These are phyloP conservation scores for Colletotrichum sp. DNA, from an alignment of 2,329 filamentous ascomycete genomes.

Conservation along the genomic window DNA sequence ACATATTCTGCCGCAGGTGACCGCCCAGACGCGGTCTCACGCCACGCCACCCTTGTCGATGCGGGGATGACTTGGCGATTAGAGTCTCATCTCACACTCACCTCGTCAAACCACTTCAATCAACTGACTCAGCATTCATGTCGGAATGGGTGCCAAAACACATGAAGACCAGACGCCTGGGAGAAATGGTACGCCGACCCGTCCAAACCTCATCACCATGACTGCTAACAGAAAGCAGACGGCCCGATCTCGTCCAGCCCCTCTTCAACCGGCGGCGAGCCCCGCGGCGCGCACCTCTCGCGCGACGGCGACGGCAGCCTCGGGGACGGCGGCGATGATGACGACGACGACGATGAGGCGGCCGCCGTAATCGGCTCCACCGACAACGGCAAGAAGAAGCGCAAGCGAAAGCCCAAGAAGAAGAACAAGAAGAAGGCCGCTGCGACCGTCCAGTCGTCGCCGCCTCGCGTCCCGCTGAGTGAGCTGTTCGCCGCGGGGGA, in stretches of 20 bases:
- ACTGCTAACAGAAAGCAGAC: constrained; percentile 19
- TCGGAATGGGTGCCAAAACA: constrained; percentile 44
- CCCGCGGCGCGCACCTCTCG: constrained; percentile 42
- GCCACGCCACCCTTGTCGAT: neutral
- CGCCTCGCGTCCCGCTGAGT: constrained; percentile 34
- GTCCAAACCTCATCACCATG: accelerated
- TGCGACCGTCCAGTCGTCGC: constrained; percentile 31
- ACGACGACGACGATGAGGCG: constrained; percentile 29
- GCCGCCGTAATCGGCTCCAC: neutral
- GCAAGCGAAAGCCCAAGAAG: constrained; percentile 9
- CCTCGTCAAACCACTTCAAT: neutral
- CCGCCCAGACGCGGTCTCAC: neutral
- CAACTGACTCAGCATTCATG: neutral
- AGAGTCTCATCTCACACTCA: neutral
- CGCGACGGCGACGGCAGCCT: constrained; percentile 47
- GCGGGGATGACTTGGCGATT: neutral
- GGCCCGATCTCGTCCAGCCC: constrained; percentile 22
- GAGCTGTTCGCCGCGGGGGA: constrained; percentile 31
- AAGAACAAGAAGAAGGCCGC: constrained; percentile 27
- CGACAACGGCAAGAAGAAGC: neutral
- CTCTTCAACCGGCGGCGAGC: constrained; percentile 40
- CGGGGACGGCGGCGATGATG: constrained; percentile 35
- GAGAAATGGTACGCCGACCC: constrained; percentile 31
- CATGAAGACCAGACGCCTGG: constrained; percentile 37
- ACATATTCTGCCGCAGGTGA: neutral